These are phyloP conservation scores for Calonectria pseudoreteaudii DNA, from an alignment of 2,329 filamentous ascomycete genomes.

Conservation along the genomic window DNA sequence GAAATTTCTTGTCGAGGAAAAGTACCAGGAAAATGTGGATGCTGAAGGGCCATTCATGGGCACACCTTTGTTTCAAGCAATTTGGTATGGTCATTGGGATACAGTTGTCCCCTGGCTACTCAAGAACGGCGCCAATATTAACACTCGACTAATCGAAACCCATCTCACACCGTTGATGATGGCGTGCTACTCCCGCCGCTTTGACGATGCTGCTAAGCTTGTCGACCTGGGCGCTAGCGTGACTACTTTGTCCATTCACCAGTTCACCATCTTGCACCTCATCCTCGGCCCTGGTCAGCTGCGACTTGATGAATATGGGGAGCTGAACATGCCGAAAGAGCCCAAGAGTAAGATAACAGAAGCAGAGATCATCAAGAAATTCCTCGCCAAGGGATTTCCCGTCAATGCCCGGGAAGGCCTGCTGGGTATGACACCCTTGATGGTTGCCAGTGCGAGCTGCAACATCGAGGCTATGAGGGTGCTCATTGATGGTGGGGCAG, in stretches of 20 bases:
- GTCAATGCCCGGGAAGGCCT: conserved; percentile 40
- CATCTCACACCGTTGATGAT: conserved; percentile 43
- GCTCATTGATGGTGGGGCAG: conserved; percentile 38
- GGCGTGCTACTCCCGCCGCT: conserved; percentile 42
- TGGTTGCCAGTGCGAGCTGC: conserved; percentile 43
- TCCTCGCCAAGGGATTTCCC: conserved; percentile 41
- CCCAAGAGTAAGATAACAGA: conserved; percentile 31
- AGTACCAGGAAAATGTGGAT: conserved; percentile 34
- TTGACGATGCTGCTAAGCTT: conserved; percentile 41
- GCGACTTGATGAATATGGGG: conserved; percentile 36
- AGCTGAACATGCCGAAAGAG: conserved; percentile 21
- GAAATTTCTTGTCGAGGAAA: conserved; percentile 32
- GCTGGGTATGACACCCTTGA: conserved; percentile 43
- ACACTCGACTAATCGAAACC: conserved; percentile 41
- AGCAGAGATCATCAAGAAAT: conserved; percentile 41
- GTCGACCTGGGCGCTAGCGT: conserved; percentile 41
- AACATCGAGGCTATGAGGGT: conserved; percentile 41
- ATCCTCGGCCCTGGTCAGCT: conserved; percentile 39
- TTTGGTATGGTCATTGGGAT: conserved; percentile 43
- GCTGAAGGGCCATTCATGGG: conserved; percentile 42
- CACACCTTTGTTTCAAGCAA: conserved; percentile 42
- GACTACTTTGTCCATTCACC: conserved; percentile 36
- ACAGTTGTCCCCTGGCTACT: conserved; percentile 42
- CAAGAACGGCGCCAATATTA: conserved; percentile 40
- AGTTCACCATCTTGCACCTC: conserved; percentile 44